These are phyloP conservation scores for Cytospora piceicola DNA, from an alignment of 2,329 filamentous ascomycete species.

Conservation along the genomic window DNA sequence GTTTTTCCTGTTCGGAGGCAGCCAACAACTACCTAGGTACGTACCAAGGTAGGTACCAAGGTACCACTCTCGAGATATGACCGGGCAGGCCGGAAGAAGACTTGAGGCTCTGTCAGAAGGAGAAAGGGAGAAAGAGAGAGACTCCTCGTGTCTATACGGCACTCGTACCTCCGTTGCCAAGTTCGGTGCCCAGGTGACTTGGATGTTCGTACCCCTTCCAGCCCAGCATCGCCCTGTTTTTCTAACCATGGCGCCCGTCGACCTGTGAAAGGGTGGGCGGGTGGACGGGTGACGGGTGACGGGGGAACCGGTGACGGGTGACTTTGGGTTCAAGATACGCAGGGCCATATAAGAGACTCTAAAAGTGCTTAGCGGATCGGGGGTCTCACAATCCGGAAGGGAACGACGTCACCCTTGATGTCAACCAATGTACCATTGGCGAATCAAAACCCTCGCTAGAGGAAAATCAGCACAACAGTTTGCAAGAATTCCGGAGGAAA, in stretches of 20 bases:
- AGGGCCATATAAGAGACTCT: background rate
- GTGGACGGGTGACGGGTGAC: background rate
- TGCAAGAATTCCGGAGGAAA: constrained; percentile 1
- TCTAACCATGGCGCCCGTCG: background rate
- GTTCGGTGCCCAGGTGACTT: background rate
- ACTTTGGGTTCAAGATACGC: background rate
- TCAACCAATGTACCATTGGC: constrained; percentile 6
- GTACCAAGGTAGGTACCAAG: no score
- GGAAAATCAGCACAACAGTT: constrained; percentile 13
- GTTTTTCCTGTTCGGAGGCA: no score
- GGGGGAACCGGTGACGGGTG: no score
- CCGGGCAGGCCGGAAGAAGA: no score
- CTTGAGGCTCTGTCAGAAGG: background rate
- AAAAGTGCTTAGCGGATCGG: background rate
- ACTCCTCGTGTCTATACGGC: background rate
- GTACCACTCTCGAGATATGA: no score
- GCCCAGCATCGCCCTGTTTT: background rate
- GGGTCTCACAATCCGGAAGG: constrained; percentile 4
- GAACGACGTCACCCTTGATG: constrained; percentile 17
- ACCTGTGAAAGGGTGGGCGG: background rate
- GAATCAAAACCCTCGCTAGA: constrained; percentile 5
- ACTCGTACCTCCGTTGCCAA: background rate
- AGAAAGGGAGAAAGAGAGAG: no score
- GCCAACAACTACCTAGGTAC: no score
- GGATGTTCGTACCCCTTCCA: background rate